A percentile compares a stretch with the other conserved stretches of the same genome.
Conservation (phyloP, 2,329 filamentous ascomycete genomes). For the Ramularia endophylla region DNA sequence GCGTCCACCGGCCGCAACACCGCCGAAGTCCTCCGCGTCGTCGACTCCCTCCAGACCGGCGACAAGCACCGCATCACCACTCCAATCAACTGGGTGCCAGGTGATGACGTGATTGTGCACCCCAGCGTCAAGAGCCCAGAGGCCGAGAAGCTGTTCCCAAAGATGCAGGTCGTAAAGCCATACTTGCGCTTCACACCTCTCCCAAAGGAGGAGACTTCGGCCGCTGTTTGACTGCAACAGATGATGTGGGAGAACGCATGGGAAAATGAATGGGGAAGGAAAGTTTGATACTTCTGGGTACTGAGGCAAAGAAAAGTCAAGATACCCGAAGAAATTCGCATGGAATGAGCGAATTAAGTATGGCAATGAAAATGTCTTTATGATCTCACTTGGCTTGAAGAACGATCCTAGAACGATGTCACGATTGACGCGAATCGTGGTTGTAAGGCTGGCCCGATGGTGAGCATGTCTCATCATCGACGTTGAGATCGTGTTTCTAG, state of each 20-base stretch:
- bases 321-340: too few species aligned
- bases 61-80: slow-evolving; percentile 57
- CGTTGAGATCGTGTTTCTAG: too few species aligned
- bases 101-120: slow-evolving; percentile 57
- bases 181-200: slow-evolving; percentile 56
- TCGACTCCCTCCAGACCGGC: slow-evolving; percentile 50
- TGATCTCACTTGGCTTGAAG: too few species aligned
- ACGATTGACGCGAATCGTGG: too few species aligned
- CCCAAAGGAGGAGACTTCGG: slow-evolving; percentile 52
- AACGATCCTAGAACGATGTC: too few species aligned
- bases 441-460: too few species aligned
- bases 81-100: slow-evolving; percentile 56
- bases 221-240: slow-evolving; percentile 32
- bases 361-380: too few species aligned
- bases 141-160: slow-evolving; percentile 54
- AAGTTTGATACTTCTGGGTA: not conserved
- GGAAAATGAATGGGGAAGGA: slow-evolving; percentile 20
- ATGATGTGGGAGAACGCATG: slow-evolving; percentile 20
- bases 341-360: too few species aligned
- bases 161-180: slow-evolving; percentile 57
- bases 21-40: slow-evolving; percentile 47
- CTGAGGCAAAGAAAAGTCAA: too few species aligned
- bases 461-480: too few species aligned
- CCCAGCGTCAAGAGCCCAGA: slow-evolving; percentile 53
- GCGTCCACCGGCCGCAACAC: slow-evolving; percentile 55